Conservation (phyloP, 2,329 filamentous ascomycete species). For the Berkeleyomyces rouxiae region DNA sequence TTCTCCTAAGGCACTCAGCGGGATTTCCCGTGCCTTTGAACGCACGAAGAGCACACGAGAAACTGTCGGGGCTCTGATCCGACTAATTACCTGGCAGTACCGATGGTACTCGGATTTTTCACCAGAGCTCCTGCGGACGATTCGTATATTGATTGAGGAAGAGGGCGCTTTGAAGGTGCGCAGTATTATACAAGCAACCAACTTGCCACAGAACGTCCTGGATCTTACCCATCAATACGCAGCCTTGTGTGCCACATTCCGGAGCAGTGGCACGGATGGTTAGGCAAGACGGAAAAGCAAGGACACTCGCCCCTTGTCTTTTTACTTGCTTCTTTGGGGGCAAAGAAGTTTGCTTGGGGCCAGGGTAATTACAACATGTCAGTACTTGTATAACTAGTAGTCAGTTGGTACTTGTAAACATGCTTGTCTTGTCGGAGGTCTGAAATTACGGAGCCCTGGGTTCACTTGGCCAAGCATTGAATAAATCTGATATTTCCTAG, state of each 20-base stretch:
- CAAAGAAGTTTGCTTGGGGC: not conserved
- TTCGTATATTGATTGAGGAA: constrained; percentile 87
- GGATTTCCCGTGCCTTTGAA: constrained; percentile 67
- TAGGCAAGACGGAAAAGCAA: constrained; percentile 24
- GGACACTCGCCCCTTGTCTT: not conserved
- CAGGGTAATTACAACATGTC: not conserved
- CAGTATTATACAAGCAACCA: constrained; percentile 93
- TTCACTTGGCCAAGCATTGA: not conserved
- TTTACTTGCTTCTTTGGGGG: not conserved
- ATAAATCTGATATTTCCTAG: not conserved
- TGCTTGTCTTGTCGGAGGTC: not conserved
- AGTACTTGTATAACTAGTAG: too few relatives aligned
- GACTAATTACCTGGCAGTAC: constrained; percentile 94
- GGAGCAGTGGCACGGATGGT: constrained; percentile 81
- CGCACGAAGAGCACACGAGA: constrained; percentile 62
- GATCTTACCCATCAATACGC: constrained; percentile 95
- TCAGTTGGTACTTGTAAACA: not conserved
- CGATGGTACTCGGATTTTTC: constrained; percentile 99
- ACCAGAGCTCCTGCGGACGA: constrained; percentile 69
- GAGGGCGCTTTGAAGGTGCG: constrained; percentile 94
- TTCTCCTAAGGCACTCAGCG: constrained; percentile 79
- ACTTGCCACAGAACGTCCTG: constrained; percentile 77
- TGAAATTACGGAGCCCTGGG: not conserved
- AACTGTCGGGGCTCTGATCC: constrained; percentile 70
- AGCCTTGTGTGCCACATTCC: constrained; percentile 81